Base-by-base conservation (phyloP, 2,329 filamentous ascomycete species). In the Trichoderma oligosporum region DNA sequence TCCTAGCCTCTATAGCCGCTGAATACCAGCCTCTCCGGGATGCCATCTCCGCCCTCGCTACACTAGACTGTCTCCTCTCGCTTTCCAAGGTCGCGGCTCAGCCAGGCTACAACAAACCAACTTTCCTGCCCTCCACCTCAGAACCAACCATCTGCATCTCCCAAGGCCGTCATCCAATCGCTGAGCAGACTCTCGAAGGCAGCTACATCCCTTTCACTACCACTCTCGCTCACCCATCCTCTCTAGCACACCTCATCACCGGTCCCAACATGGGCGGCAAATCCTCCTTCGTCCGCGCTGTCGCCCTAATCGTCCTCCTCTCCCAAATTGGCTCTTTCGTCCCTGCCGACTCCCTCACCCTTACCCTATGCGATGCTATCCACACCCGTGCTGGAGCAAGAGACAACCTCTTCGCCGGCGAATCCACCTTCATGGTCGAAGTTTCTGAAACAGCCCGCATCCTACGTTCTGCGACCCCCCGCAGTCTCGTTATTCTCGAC, bases 221-320 rank as follows among this genome's bases (percentile, higher is more conserved):
- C 9, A 75, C 82, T 2, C 82, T 97, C 45, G 80, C 83, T n/a
- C 81, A 84, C 3, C 80, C 84, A 1, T 69, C 78, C 0, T 82
- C 84, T 0, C 81, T 89, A 5, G 90, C 91, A 2, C 83, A 97
- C 64, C 86, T 97, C 56, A 87, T 99, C 66, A 99, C 94, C 0
- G 94, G 94, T 0, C 94, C 94, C 27, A 99, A 99, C 75, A 99
- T 99, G 94, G 94, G 94, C 66, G 94, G 94, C 57, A 99, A 99
- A 70, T 96, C 91, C n/a, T 94, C 88, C 58, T 99, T 96, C 71
- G 93, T 99, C 20, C 90, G 94, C 53, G 89, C 92, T 63, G 85
- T 96, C 42, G 93, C 94, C 8, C 83, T 99, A 6, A 91, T 97
- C 61, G 83, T 88, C 46, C 92, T 99, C 66, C 92, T 99, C 77